Base-by-base conservation (phyloP, 768 basidiomycete species). In the Amanita exitialis region DNA sequence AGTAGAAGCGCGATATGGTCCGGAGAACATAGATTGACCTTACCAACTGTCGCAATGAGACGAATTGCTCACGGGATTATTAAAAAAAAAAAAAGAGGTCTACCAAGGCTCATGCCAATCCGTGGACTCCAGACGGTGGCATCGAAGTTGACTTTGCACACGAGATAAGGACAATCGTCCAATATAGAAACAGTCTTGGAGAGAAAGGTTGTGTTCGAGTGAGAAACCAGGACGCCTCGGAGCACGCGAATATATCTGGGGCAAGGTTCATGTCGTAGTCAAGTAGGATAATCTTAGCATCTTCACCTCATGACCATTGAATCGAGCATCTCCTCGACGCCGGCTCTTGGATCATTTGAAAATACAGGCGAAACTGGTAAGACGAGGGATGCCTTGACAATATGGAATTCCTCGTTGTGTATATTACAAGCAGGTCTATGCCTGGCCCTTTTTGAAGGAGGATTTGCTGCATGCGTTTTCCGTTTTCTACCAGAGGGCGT, bases 281-380 rank as follows among this genome's bases (percentile, higher is more conserved):
- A 48, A 27, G 35, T 5, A 44, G 16, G 35, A 23, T 12, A 15
- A 32, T 30, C 30, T 16, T 37, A 37, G n/a, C 16, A 28, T 18
- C 67, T 78, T 58, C 61, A 93, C 94, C 89, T 82, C 94, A 97
- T 95, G 12, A 95, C 69, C 86, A 96, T 86, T 6, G 88, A 89
- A 65, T 97, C 92, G 15, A 97, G 70, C 79, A 93, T 82, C 67
- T 97, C 91, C 61, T 86, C 80, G 15, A 80, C 88, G 6, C 94
- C 94, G 36, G 66, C 70, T 8, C 76, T 70, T n/a, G 84, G 77
- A 65, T 86, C 78, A 38, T 69, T 74, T 13, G 88, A 78, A 63
- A 91, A 95, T 38, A 86, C 74, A 1, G 93, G 93, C 25, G 93
- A 79, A 13, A 96, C 75, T 8, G 88, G 82, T 37, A 95, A 69